Conservation (phyloP, 2,329 filamentous ascomycete species). For the Microdochium bolleyi region DNA sequence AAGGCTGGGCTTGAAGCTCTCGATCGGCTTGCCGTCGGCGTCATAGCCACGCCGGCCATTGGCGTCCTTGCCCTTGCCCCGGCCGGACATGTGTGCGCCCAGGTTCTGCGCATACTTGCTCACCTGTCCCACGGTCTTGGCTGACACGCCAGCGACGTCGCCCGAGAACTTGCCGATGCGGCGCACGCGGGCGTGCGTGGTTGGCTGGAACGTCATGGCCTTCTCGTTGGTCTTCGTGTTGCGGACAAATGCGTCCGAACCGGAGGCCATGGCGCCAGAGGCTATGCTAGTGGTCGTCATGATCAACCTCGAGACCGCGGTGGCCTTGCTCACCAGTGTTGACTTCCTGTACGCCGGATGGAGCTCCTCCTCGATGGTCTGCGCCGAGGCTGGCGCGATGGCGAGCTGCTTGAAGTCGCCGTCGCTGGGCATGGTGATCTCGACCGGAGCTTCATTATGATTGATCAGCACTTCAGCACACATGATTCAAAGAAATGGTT, state of each 20-base stretch:
- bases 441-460: constrained; percentile 57
- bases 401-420: constrained; percentile 54
- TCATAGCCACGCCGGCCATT: constrained; percentile 55
- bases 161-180: constrained; percentile 84
- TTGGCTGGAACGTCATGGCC: constrained; percentile 79
- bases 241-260: constrained; percentile 73
- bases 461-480: constrained; percentile 2
- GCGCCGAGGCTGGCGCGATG: constrained; percentile 58
- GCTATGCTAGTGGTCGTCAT: constrained; percentile 80
- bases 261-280: constrained; percentile 66
- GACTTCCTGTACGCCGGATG: constrained; percentile 92
- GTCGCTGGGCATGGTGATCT: constrained; percentile 65
- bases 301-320: constrained; percentile 81
- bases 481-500: background rate
- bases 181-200: constrained; percentile 77
- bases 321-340: constrained; percentile 77
- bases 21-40: constrained; percentile 57
- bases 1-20: constrained; percentile 76
- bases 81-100: constrained; percentile 66
- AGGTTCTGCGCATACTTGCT: constrained; percentile 82
- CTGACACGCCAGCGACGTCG: constrained; percentile 69
- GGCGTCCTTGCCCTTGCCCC: constrained; percentile 37
- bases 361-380: constrained; percentile 68
- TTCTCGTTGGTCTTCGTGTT: constrained; percentile 71
- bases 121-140: constrained; percentile 81